phyloP scores from a whole-genome alignment of 192 early-diverging fungal genomes.

The Geranomyces michiganensis region DNA sequence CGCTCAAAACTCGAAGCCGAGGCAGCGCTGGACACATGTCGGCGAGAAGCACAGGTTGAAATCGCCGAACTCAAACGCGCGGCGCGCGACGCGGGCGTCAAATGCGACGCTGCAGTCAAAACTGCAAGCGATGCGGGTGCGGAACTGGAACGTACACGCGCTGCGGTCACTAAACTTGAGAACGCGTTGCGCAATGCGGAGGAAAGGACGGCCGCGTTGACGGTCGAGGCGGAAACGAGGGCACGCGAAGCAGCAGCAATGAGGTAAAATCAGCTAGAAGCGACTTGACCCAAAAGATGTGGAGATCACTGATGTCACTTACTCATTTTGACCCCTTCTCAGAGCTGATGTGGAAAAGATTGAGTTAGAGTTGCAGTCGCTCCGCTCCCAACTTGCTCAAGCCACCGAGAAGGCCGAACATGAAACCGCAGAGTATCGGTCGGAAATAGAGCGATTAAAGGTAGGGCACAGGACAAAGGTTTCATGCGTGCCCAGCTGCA shows the following conservation, averaged over 20 bases:
- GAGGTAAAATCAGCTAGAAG: no score
- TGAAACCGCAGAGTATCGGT: conserved; percentile 34
- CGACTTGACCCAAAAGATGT: background rate
- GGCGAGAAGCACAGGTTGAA: conserved; percentile 19
- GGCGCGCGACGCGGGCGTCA: background rate
- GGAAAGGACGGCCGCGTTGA: background rate
- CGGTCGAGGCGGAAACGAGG: background rate
- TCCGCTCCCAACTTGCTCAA: conserved; percentile 30
- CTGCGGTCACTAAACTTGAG: background rate
- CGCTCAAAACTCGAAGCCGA: conserved; percentile 22
- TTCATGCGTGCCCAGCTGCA: no score
- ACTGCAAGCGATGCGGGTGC: background rate
- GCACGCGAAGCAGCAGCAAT: no score
- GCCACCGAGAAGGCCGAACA: conserved; percentile 29
- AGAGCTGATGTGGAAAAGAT: background rate
- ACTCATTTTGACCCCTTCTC: background rate
- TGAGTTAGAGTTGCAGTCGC: background rate
- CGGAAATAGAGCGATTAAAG: conserved; percentile 28
- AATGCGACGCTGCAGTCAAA: conserved; percentile 14
- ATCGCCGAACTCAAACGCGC: conserved; percentile 11
- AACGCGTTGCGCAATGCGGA: background rate
- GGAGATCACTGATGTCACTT: no score
- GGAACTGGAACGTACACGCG: conserved; percentile 5
- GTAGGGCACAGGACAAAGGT: background rate
- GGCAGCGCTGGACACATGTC: background rate